Base-by-base conservation (phyloP, 176 grass and related monocot species). In the Bolboschoenus planiculmis region DNA sequence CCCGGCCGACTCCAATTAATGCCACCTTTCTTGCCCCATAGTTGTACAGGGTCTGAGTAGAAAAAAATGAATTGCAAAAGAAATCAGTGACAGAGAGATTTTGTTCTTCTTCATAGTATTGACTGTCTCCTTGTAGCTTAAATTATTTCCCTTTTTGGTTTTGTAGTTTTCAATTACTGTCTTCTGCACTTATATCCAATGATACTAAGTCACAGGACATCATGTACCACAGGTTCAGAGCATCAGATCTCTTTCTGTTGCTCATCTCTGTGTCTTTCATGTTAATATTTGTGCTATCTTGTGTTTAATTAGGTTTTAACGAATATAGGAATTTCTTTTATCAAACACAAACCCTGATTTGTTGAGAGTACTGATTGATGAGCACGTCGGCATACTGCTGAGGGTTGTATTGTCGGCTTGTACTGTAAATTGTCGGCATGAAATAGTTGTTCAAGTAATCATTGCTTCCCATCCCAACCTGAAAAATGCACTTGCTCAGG, bases 361-460 rank as follows among this genome's bases (percentile, higher is more conserved):
- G 92, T 65, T 91, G 71, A 40, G 88, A 35, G 80, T 93, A 97
- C 73, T 92, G 90, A 71, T 21, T 46, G 87, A 73, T 42, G 44
- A 97, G 92, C 80, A 24, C 85, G 64, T 94, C 92, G 11, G 95
- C 88, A 24, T 87, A 97, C 75, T 92, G 92, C 66, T 89, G 87
- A 13, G 95, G 87, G 6, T 87, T 94, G 95, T 84, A 97, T 82
- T 93, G 90, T 26, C 34, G 85, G 62, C 90, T 87, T 24, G 88
- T 94, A 18, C 4, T 0, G 92, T 94, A 94, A 47, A 97, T 31
- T 2, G 80, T 4, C 0, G 95, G 90, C 95, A 97, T 97, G 95
- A 97, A 97, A 87, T 97, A 94, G 87, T 97, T 97, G 88, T 97
- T 97, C 78, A 97, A 89, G 79, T 97, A 97, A 80, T 97, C 95